Conservation (phyloP, 345 rosid genomes). For the Boechera divaricarpa region DNA sequence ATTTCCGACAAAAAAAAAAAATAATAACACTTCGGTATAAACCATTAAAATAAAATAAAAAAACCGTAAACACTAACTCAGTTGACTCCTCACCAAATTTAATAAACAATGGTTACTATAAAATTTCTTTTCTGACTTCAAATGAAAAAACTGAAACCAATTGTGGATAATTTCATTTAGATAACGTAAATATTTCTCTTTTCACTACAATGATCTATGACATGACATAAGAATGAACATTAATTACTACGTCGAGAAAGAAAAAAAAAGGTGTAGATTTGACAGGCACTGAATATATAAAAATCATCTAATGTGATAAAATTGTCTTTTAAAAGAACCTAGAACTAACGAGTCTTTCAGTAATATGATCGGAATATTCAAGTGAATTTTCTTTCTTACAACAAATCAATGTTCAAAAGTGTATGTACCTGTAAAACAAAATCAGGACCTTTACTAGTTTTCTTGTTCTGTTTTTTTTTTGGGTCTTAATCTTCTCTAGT, state of each 20-base stretch:
- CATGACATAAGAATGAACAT: background rate
- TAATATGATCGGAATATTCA: background rate
- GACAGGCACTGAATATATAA: background rate
- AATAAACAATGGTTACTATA: background rate
- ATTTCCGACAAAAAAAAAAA: no score
- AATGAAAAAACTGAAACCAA: background rate
- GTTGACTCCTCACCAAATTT: background rate
- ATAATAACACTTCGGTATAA: background rate
- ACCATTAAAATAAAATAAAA: background rate
- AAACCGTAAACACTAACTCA: background rate
- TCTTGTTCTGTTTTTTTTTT: background rate
- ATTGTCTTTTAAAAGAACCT: background rate
- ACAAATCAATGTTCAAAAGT: background rate
- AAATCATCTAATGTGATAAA: background rate
- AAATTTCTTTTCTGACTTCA: background rate
- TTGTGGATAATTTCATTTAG: background rate
- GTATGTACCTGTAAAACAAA: background rate
- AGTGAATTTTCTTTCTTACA: background rate
- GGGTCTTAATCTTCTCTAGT: background rate
- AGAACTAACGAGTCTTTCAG: background rate
- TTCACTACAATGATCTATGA: background rate
- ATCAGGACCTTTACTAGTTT: background rate
- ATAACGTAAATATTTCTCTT: background rate
- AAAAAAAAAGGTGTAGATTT: background rate
- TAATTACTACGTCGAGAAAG: no score